Evolutionary conservation across 2,329 filamentous ascomycete species (phyloP).

Genomic region (Pestalotiopsis sp.): DNA sequence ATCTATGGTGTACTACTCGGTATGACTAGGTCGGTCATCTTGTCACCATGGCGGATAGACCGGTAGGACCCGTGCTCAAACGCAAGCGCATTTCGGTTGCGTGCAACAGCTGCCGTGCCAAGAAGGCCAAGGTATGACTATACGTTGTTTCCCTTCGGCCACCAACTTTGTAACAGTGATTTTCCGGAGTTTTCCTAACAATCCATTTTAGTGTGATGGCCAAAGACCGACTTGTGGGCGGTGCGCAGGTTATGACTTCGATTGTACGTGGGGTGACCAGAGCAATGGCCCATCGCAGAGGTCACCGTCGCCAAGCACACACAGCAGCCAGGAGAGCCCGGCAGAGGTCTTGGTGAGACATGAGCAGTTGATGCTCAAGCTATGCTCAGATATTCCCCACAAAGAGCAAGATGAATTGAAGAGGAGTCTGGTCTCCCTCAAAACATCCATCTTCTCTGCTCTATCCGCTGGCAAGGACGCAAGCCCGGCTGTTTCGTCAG

Average conservation of each 20-base stretch:
- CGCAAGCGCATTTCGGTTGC: not conserved
- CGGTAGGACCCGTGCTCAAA: not conserved
- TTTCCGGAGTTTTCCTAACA: not conserved
- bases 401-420: not conserved
- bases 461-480: not conserved
- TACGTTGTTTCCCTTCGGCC: too few relatives aligned
- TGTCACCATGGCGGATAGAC: conserved; percentile 6
- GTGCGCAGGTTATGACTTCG: conserved; percentile 25
- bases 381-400: not conserved
- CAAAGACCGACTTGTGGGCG: conserved; percentile 22
- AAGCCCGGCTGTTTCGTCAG: not conserved
- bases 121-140: not conserved
- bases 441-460: not conserved
- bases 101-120: not conserved
- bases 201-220: not conserved
- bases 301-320: not conserved
- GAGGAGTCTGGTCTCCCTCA: not conserved
- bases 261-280: conserved; percentile 17
- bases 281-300: not conserved
- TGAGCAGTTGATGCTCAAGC: not conserved
- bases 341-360: not conserved
- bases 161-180: too few relatives aligned
- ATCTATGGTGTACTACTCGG: too few relatives aligned
- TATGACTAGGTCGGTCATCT: too few relatives aligned
- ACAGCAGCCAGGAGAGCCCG: not conserved